These are phyloP conservation scores for Chaetomium globosum DNA, from an alignment of 2,329 filamentous ascomycete species.

Conservation along the genomic window DNA sequence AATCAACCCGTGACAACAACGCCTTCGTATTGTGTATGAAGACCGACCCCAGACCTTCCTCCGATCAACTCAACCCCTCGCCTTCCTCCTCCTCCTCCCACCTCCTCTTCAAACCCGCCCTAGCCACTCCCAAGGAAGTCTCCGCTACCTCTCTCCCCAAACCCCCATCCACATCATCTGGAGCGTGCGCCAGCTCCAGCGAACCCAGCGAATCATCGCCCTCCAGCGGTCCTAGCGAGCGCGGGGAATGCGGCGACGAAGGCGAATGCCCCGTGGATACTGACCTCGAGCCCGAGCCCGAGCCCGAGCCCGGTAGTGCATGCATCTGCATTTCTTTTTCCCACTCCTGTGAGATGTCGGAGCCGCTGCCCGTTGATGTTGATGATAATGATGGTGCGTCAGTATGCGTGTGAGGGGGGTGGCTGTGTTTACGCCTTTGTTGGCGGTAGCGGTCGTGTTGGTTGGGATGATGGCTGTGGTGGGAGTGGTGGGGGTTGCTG, in stretches of 20 bases:
- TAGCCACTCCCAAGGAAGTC: neutral
- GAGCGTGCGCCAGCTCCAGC: too few species aligned
- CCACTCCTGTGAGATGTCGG: constrained; percentile 31
- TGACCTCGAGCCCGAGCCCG: too few species aligned
- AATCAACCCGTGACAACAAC: neutral
- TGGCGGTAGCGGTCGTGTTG: neutral
- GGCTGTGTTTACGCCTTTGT: too few species aligned
- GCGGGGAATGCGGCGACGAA: neutral
- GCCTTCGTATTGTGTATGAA: neutral
- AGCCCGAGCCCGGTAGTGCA: neutral
- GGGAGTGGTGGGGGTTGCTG: neutral
- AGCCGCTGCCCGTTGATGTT: neutral
- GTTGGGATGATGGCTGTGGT: neutral
- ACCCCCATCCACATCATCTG: too few species aligned
- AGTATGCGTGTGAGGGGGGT: too few species aligned
- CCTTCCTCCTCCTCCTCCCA: constrained; percentile 14
- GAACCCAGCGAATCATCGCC: too few species aligned
- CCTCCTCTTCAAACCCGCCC: constrained; percentile 8
- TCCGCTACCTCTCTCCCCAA: too few species aligned
- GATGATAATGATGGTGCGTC: neutral
- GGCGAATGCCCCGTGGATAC: neutral
- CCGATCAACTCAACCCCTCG: neutral
- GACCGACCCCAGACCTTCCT: neutral
- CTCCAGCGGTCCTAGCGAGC: neutral
- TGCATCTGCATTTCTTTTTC: constrained; percentile 28